Conservation (phyloP, 768 basidiomycete genomes). For the Pleurotus cornucopiae region DNA sequence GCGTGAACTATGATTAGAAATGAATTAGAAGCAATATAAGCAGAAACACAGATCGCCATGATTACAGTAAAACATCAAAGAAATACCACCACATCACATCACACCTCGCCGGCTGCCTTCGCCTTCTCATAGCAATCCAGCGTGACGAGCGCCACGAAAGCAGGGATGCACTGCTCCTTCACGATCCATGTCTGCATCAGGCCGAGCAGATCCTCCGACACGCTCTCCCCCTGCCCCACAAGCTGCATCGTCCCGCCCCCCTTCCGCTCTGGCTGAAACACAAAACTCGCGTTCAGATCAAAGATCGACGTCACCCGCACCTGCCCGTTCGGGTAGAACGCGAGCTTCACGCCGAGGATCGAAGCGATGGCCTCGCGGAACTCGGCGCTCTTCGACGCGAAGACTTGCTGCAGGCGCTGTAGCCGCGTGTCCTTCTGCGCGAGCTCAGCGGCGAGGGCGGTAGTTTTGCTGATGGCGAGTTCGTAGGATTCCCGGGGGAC, state of each 20-base stretch:
- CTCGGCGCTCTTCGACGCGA: constrained; percentile 79
- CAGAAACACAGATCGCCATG: too few species aligned
- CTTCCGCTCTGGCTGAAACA: constrained; percentile 64
- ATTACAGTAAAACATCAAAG: too few species aligned
- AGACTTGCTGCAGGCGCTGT: constrained; percentile 79
- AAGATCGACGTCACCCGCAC: constrained; percentile 89
- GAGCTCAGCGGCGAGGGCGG: constrained; percentile 58
- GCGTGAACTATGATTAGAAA: too few species aligned
- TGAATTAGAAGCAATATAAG: too few species aligned
- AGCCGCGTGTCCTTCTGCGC: constrained; percentile 82
- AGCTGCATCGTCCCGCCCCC: constrained; percentile 63
- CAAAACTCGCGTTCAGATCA: constrained; percentile 82
- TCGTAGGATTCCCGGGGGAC: constrained; percentile 84
- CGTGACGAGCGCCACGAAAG: constrained; percentile 86
- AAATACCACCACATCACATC: neutral
- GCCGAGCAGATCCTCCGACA: constrained; percentile 69
- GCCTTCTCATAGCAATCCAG: constrained; percentile 82
- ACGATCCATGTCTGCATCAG: constrained; percentile 85
- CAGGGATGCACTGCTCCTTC: constrained; percentile 80
- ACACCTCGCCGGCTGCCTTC: constrained; percentile 31
- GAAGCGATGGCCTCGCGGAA: constrained; percentile 89
- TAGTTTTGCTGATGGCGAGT: constrained; percentile 62
- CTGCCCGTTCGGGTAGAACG: constrained; percentile 88
- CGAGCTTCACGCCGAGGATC: constrained; percentile 87
- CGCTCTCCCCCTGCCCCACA: constrained; percentile 68